Base-by-base conservation (phyloP, 148 eudicot genomes). In the Vaccinium vitisidaea region DNA sequence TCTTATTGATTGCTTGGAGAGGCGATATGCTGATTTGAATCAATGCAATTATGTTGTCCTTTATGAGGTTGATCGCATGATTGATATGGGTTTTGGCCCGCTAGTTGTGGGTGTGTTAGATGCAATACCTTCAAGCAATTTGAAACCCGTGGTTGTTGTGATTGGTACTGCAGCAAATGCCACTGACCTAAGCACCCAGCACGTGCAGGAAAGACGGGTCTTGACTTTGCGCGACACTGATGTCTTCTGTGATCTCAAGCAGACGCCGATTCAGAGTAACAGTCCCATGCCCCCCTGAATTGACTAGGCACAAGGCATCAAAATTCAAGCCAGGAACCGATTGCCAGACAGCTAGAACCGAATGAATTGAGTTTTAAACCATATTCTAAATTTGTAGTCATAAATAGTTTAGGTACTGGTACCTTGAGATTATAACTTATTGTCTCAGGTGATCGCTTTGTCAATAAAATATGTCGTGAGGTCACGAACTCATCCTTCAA, bases 41-140 rank as follows among this genome's bases (percentile, higher is more conserved):
- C 96, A 94, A 90, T 92, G 96, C 82, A 91, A 93, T 80, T 94
- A 93, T 83, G 93, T 94, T 12, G 98, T 93, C 76, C 94, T 93
- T 74, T 95, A 93, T 78, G 95, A 93, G 87, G 32, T 30, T 30
- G 32, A 30, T 30, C 0, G 1, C 32, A 30, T 30, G 32, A 30
- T 30, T 30, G 32, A 30, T 30, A 30, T 30, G 32, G 32, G 32
- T 1, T 30, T 30, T 30, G 32, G 1, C 32, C 32, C 32, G 1
- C 32, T 30, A 30, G 32, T 30, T 30, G 32, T 30, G 32, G 32
- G 32, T 30, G 32, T 30, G 32, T 30, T 30, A 30, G 32, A 30
- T 30, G 32, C 32, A 30, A 30, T 30, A 30, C 32, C 32, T 30
- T 30, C 32, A 30, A 30, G 32, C 32, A 30, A 30, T 30, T 30